A percentile compares a stretch with the other conserved stretches of the same genome.
phyloP scores from a whole-genome alignment of 2,329 filamentous ascomycete genomes.

The Pseudogymnoascus sp. region DNA sequence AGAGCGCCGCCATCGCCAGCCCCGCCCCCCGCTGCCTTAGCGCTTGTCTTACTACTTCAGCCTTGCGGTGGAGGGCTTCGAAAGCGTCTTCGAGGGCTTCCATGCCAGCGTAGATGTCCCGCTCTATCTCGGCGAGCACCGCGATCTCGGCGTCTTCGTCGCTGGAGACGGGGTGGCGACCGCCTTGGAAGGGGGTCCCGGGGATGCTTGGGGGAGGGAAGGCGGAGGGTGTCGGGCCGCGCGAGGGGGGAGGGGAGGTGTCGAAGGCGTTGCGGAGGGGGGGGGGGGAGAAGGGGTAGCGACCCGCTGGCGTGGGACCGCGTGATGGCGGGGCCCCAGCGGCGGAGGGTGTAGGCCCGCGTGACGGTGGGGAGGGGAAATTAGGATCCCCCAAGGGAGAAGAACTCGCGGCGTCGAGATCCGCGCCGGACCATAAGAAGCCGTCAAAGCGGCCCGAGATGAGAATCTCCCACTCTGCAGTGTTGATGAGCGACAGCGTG shows the following conservation, averaged over 20 bases:
- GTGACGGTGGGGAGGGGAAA: too few species aligned
- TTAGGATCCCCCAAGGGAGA: too few species aligned
- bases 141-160: slow-evolving; percentile 93
- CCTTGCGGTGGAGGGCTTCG: slow-evolving; percentile 78
- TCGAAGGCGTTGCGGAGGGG: slow-evolving; percentile 22
- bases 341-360: too few species aligned
- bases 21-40: slow-evolving; percentile 78
- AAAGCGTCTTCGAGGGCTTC: slow-evolving; percentile 91
- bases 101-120: slow-evolving; percentile 90
- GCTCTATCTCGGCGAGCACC: slow-evolving; percentile 80
- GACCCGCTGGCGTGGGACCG: slow-evolving; percentile 42
- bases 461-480: too few species aligned
- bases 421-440: too few species aligned
- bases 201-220: slow-evolving; percentile 43
- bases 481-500: too few species aligned
- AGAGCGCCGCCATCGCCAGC: slow-evolving; percentile 36
- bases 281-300: slow-evolving; percentile 28
- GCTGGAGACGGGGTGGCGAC: slow-evolving; percentile 62
- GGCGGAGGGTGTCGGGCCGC: slow-evolving; percentile 34
- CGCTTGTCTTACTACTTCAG: slow-evolving; percentile 68
- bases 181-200: slow-evolving; percentile 24
- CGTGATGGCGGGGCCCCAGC: too few species aligned
- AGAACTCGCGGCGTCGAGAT: too few species aligned
- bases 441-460: too few species aligned
- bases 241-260: background rate